phyloP scores from a whole-genome alignment of 2,329 filamentous ascomycete species.

The Colletotrichum endophyticum region DNA sequence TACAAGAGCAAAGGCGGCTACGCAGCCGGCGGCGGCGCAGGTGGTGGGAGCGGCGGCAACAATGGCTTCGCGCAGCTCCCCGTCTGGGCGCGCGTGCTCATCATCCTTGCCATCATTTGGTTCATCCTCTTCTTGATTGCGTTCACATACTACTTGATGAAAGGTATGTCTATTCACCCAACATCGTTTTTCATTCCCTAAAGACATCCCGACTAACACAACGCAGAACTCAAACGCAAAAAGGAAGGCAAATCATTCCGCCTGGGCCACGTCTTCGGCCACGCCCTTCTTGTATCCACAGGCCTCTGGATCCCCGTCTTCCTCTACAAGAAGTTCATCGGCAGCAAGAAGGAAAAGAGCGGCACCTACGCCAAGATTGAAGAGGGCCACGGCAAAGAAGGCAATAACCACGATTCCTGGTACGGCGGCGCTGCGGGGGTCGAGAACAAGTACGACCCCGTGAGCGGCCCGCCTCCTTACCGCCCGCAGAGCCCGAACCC shows the following conservation, averaged over 20 bases:
- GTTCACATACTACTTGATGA: background rate
- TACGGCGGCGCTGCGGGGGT: background rate
- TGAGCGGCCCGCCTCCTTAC: background rate
- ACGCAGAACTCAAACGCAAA: slow-evolving; percentile 15
- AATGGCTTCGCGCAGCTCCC: slow-evolving; percentile 8
- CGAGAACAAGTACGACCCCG: slow-evolving; percentile 8
- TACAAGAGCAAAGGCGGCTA: slow-evolving; percentile 5
- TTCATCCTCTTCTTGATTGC: background rate
- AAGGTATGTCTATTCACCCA: background rate
- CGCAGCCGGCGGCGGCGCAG: background rate
- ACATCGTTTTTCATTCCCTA: too few species aligned
- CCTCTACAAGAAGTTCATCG: slow-evolving; percentile 27
- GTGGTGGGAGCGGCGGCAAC: background rate
- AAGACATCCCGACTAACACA: background rate
- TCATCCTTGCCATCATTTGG: slow-evolving; percentile 18
- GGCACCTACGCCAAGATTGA: slow-evolving; percentile 20
- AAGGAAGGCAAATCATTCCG: slow-evolving; percentile 20
- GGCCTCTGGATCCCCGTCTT: slow-evolving; percentile 25
- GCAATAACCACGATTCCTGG: background rate
- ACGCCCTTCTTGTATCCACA: slow-evolving; percentile 15
- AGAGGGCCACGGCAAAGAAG: slow-evolving; percentile 7
- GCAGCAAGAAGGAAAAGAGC: background rate
- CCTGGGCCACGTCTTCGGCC: slow-evolving; percentile 7
- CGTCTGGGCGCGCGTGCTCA: slow-evolving; percentile 20
- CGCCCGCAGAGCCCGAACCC: background rate